These are phyloP conservation scores for Bigelowiella natans DNA, from an alignment of 78 protist species.

Conservation along the genomic window DNA sequence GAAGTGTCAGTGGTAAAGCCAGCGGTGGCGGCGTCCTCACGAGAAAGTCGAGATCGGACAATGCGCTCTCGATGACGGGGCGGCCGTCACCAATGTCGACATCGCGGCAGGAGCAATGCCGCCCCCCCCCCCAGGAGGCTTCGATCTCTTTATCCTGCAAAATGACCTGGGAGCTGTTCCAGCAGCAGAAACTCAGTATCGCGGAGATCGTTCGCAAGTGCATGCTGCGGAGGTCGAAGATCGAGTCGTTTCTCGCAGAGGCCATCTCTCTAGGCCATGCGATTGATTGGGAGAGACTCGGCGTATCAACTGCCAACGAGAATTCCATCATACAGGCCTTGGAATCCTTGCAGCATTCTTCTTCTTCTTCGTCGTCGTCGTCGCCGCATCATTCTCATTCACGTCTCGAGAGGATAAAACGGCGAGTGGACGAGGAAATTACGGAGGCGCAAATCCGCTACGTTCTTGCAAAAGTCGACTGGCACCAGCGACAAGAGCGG, in stretches of 20 bases:
- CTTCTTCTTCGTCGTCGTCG: too few relatives aligned
- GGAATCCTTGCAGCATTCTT: neutral
- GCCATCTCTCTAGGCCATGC: neutral
- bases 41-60: too few relatives aligned
- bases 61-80: too few relatives aligned
- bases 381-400: too few relatives aligned
- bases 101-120: neutral
- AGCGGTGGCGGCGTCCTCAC: too few relatives aligned
- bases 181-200: neutral
- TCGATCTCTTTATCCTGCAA: neutral
- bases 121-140: neutral
- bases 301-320: neutral
- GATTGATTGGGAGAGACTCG: neutral
- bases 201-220: neutral
- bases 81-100: neutral
- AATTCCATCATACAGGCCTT: neutral
- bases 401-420: neutral
- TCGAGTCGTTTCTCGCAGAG: neutral
- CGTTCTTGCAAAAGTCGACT: neutral
- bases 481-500: neutral
- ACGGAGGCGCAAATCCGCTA: neutral
- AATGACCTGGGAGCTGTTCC: neutral
- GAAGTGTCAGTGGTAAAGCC: neutral
- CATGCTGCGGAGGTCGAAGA: neutral
- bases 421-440: neutral